These are phyloP conservation scores for Melaleuca quinquenervia DNA, from an alignment of 345 rosid genomes.

Conservation along the genomic window DNA sequence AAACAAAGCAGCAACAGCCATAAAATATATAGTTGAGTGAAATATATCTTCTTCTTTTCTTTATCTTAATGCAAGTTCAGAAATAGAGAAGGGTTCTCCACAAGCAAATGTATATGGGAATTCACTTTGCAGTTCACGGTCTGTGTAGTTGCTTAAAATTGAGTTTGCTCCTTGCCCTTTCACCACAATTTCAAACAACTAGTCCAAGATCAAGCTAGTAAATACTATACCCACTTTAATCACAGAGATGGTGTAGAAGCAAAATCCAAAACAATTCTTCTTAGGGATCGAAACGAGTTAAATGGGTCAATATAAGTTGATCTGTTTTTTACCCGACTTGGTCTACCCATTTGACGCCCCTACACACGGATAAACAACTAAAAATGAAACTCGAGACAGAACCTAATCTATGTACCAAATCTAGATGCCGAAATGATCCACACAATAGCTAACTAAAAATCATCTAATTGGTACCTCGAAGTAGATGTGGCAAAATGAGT, in stretches of 20 bases:
- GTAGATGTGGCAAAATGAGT: no score
- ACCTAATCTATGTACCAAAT: neutral
- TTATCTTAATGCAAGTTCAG: no score
- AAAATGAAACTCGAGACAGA: neutral
- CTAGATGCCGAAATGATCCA: neutral
- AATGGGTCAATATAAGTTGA: no score
- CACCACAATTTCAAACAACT: neutral
- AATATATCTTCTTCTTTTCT: no score
- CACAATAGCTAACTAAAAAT: neutral
- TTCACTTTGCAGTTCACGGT: neutral
- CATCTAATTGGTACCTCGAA: no score
- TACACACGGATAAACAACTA: neutral
- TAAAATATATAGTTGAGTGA: neutral
- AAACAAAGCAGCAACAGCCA: neutral
- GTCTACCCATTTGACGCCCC: no score
- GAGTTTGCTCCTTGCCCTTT: neutral
- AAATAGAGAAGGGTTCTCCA: neutral
- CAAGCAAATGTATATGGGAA: neutral
- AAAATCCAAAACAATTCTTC: neutral
- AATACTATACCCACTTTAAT: neutral
- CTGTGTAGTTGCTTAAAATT: neutral
- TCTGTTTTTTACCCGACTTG: no score
- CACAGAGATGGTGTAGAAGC: neutral
- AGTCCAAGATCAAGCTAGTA: neutral
- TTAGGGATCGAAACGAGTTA: neutral